Conservation (phyloP, 192 early-diverging fungal genomes). For the Coemansia sp. region DNA sequence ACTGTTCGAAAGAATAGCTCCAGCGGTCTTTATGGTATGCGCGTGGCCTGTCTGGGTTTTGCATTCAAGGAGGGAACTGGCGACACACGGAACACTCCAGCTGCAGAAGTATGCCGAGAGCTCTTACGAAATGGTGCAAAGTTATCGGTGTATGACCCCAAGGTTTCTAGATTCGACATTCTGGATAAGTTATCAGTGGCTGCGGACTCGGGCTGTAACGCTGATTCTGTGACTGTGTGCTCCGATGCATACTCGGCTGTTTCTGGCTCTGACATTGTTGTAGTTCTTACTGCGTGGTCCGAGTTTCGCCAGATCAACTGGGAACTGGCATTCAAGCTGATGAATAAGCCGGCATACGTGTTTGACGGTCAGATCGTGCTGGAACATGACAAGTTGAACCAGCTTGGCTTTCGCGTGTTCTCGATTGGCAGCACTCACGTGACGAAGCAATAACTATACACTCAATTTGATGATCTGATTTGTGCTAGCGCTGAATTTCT, state of each 20-base stretch:
- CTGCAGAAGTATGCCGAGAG: slow-evolving; percentile 78
- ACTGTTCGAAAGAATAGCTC: slow-evolving; percentile 57
- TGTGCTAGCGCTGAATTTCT: too few relatives aligned
- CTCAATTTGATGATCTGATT: background rate
- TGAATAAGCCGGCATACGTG: slow-evolving; percentile 83
- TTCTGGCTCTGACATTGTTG: slow-evolving; percentile 70
- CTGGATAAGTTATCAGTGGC: slow-evolving; percentile 33
- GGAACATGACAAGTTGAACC: slow-evolving; percentile 58
- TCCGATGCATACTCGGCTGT: slow-evolving; percentile 66
- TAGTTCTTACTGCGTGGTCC: slow-evolving; percentile 86
- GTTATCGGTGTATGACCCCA: slow-evolving; percentile 86
- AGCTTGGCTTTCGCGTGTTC: slow-evolving; percentile 77
- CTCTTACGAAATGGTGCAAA: slow-evolving; percentile 76
- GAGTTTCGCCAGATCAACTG: slow-evolving; percentile 77
- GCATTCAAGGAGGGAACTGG: slow-evolving; percentile 95
- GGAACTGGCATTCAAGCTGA: slow-evolving; percentile 59
- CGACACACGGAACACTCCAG: slow-evolving; percentile 89
- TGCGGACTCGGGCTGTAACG: background rate
- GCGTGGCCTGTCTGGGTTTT: slow-evolving; percentile 82
- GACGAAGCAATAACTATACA: background rate
- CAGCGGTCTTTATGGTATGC: slow-evolving; percentile 78
- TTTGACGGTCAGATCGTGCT: slow-evolving; percentile 90
- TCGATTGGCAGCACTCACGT: slow-evolving; percentile 63
- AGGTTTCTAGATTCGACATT: slow-evolving; percentile 74
- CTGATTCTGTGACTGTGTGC: slow-evolving; percentile 61